Percentiles rank a stretch among this genome's conserved stretches.
Evolutionary conservation across 2,329 filamentous ascomycete species (phyloP).

Genomic region (Hirsutella rhossiliensis): DNA sequence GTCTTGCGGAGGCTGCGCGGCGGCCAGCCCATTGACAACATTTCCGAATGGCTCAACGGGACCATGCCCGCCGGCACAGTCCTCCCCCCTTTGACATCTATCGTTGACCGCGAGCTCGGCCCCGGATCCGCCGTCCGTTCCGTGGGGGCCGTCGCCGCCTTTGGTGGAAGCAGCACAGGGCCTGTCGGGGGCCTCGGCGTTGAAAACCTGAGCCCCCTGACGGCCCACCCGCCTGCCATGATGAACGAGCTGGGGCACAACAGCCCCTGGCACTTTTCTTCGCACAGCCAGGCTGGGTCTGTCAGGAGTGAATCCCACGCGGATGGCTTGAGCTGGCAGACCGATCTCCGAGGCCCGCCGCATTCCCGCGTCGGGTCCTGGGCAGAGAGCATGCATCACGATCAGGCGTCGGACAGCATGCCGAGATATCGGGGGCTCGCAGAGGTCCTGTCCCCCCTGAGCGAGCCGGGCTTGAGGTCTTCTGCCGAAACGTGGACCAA

Average conservation of each 20-base stretch:
- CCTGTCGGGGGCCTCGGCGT: conserved; percentile 16
- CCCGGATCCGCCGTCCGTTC: conserved; percentile 6
- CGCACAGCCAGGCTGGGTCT: conserved; percentile 32
- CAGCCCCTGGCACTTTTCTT: conserved; percentile 37
- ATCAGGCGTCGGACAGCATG: conserved; percentile 17
- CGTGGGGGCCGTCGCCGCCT: conserved; percentile 4
- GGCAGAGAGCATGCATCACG: conserved; percentile 30
- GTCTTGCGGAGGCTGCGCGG: conserved; percentile 39
- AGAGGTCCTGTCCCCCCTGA: conserved; percentile 34
- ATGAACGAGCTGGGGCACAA: conserved; percentile 28
- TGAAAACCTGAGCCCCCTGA: conserved; percentile 17
- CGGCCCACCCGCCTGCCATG: conserved; percentile 13
- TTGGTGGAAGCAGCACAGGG: conserved; percentile 13
- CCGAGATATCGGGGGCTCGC: conserved; percentile 29
- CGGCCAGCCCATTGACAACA: conserved; percentile 41
- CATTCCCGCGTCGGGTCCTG: conserved; percentile 37
- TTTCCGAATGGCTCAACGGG: conserved; percentile 40
- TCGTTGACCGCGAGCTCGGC: conserved; percentile 6
- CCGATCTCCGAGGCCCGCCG: conserved; percentile 24
- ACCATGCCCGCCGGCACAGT: conserved; percentile 13
- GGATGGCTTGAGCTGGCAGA: conserved; percentile 33
- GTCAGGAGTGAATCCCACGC: conserved; percentile 34
- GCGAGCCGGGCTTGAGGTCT: conserved; percentile 29
- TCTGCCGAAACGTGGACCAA: conserved; percentile 43
- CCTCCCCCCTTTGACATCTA: conserved; percentile 14